Conservation (phyloP, 352 stramenopile genomes). For the Phytophthora europaea region DNA sequence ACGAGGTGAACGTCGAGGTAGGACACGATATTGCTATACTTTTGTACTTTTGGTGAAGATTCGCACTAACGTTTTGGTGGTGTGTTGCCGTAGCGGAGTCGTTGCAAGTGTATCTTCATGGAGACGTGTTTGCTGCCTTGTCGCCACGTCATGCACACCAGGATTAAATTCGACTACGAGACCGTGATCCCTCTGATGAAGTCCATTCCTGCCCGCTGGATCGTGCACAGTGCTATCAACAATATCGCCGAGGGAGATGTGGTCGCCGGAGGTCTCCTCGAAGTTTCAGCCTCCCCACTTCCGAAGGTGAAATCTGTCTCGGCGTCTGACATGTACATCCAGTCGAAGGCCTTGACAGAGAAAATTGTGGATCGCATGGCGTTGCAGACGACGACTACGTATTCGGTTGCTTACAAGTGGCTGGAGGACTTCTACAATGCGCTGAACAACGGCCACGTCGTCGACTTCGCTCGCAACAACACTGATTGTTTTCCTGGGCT, state of each 20-base stretch:
- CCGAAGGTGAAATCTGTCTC: neutral
- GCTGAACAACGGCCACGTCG: neutral
- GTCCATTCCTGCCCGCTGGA: too few species aligned
- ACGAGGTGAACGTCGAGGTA: neutral
- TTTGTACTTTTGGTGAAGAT: neutral
- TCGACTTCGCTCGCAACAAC: neutral
- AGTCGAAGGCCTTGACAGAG: neutral
- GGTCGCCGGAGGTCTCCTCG: neutral
- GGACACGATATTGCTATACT: neutral
- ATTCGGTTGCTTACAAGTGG: neutral
- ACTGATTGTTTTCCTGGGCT: neutral
- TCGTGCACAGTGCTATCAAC: too few species aligned
- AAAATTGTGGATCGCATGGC: neutral
- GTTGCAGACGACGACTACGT: neutral
- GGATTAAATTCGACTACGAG: too few species aligned
- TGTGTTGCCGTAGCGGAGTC: too few species aligned
- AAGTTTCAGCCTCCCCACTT: neutral
- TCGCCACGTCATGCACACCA: too few species aligned
- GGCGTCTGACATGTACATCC: neutral
- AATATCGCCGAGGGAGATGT: neutral
- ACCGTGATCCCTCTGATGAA: too few species aligned
- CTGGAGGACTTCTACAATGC: neutral
- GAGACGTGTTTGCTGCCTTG: too few species aligned
- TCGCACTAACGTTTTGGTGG: neutral
- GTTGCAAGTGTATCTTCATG: too few species aligned